Evolutionary conservation across 192 early-diverging fungal species (phyloP), one percentile per base, ranked within the genome.

Genomic region (Entophlyctis luteolus): DNA sequence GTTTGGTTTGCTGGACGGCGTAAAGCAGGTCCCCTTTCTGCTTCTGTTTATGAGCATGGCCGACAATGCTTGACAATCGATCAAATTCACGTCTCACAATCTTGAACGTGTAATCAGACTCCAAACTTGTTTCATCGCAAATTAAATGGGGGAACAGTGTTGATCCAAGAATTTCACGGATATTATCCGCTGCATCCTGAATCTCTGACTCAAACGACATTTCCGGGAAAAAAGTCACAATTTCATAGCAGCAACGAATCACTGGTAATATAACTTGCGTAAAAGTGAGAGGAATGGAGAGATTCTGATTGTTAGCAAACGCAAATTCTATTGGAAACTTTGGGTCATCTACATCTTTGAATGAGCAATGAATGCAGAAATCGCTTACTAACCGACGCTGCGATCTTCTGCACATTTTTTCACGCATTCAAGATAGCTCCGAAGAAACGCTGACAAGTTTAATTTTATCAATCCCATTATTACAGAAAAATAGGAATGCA

Each of bases 1-100:
- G 42, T 46, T 60, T 60, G 16, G 38, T 12, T 18, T 39, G 38
- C 12, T 60, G 23, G 29, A 60, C 38, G 22, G 16, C 38, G 1
- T 36, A 60, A 6, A 46, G 10, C 18, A 65, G 36, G 0, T 22
- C 20, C 5, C 62, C 62, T 6, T 53, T 20, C 10, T 65, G 1
- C 23, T 28, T 14, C 28, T 49, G 34, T 6, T 33, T 8, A 2
- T 49, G n/a, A 10, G 62, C 62, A 20, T 65, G 49, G 32, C 34
- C 36, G 48, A 65, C 48, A 1, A 65, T 65, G 62, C 48, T 55
- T 46, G 32, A 33, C 8, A 65, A n/a, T 1, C 49, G 46, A 14
- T 49, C 62, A 10, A 55, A 33, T 54, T 65, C 62, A 18, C 47
- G n/a, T 18, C 18, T 56, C 22, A 36, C 29, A 37, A 65, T 33